These are phyloP conservation scores for Aspergillus sp. DNA, from an alignment of 2,329 filamentous ascomycete genomes.

Conservation along the genomic window DNA sequence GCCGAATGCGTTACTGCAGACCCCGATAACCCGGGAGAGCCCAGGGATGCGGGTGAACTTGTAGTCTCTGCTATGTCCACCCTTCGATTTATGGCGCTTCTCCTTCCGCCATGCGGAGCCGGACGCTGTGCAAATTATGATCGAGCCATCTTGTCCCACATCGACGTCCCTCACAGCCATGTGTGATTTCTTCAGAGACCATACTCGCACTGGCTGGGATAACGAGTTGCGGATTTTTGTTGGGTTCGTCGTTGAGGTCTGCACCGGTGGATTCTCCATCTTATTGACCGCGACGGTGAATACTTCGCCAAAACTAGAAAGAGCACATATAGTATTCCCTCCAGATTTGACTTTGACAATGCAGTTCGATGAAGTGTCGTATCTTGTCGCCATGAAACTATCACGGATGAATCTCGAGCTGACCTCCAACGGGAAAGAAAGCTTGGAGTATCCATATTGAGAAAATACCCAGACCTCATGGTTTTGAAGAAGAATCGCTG, in stretches of 20 bases:
- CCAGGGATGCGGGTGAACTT: conserved; percentile 92
- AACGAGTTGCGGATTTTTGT: conserved; percentile 83
- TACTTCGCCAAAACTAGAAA: conserved; percentile 80
- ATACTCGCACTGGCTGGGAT: conserved; percentile 75
- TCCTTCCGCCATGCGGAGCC: conserved; percentile 91
- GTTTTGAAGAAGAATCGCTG: conserved; percentile 78
- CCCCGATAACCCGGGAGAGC: conserved; percentile 77
- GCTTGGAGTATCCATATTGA: conserved; percentile 90
- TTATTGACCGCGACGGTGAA: conserved; percentile 79
- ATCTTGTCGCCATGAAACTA: conserved; percentile 63
- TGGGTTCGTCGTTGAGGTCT: conserved; percentile 84
- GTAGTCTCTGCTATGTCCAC: conserved; percentile 76
- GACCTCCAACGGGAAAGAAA: conserved; percentile 76
- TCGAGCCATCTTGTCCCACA: conserved; percentile 87
- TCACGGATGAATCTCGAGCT: conserved; percentile 66
- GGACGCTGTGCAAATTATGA: conserved; percentile 88
- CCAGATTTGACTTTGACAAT: conserved; percentile 78
- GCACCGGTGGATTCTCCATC: conserved; percentile 57
- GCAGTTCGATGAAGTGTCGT: conserved; percentile 63
- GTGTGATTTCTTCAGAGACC: conserved; percentile 80
- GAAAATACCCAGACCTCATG: conserved; percentile 91
- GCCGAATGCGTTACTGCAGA: conserved; percentile 84
- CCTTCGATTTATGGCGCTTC: conserved; percentile 76
- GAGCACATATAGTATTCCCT: conserved; percentile 85
- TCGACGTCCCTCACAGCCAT: conserved; percentile 83